These are phyloP conservation scores for Planoprotostelium fungivorum DNA, from an alignment of 78 protist genomes.

Conservation along the genomic window DNA sequence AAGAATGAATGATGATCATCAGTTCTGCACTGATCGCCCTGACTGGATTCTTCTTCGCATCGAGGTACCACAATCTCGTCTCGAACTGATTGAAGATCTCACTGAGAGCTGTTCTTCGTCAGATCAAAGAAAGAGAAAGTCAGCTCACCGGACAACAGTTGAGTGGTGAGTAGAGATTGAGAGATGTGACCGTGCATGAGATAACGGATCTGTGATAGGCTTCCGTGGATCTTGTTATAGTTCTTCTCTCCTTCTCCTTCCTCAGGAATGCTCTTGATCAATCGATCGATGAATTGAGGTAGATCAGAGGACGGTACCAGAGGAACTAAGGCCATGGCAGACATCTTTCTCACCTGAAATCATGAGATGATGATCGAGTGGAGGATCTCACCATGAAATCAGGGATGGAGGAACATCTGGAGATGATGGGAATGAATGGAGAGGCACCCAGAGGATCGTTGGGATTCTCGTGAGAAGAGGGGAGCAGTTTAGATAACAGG, in stretches of 20 bases:
- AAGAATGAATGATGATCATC: not conserved
- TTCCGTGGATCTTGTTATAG: slow-evolving; percentile 30
- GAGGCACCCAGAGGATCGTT: slow-evolving; percentile 42
- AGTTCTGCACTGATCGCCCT: not conserved
- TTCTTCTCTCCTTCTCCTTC: not conserved
- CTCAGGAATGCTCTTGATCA: not conserved
- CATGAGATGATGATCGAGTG: no score
- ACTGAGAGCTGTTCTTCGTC: not conserved
- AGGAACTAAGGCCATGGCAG: slow-evolving; percentile 55
- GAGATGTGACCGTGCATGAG: slow-evolving; percentile 34
- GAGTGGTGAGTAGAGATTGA: not conserved
- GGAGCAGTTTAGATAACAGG: slow-evolving; percentile 33
- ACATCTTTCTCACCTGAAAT: slow-evolving; percentile 25
- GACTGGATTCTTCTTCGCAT: not conserved
- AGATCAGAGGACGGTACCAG: slow-evolving; percentile 42
- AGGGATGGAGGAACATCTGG: slow-evolving; percentile 50
- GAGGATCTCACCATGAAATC: slow-evolving; percentile 34
- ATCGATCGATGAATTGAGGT: slow-evolving; percentile 6
- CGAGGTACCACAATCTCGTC: not conserved
- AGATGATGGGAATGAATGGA: slow-evolving; percentile 32
- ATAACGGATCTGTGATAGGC: slow-evolving; percentile 33
- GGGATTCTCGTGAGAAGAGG: slow-evolving; percentile 43
- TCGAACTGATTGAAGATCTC: not conserved
- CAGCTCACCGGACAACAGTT: not conserved
- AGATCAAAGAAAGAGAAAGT: no score